Conservation (phyloP, 768 basidiomycete species). For the Trametes coccinea region DNA sequence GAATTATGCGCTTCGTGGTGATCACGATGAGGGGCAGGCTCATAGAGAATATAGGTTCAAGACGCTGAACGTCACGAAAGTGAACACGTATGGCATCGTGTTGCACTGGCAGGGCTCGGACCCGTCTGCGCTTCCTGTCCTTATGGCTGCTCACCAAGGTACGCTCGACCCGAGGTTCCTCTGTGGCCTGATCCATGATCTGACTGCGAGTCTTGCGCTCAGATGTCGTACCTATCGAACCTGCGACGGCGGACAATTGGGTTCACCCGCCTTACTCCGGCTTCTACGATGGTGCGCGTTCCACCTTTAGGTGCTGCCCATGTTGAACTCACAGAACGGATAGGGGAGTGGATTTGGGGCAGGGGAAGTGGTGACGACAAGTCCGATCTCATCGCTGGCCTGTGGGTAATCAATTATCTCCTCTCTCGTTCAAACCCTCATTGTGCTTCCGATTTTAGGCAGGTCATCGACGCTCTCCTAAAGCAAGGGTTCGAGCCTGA, state of each 20-base stretch:
- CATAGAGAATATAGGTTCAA: conserved; percentile 28
- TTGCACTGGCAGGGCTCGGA: conserved; percentile 61
- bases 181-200: neutral
- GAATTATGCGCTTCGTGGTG: neutral
- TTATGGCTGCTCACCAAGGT: conserved; percentile 58
- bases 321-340: too few species aligned
- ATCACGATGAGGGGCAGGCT: neutral
- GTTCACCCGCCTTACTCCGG: conserved; percentile 52
- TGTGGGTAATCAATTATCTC: conserved; percentile 25
- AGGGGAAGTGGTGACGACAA: conserved; percentile 40
- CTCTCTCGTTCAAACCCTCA: neutral
- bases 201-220: neutral
- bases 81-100: conserved; percentile 62
- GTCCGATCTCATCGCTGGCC: conserved; percentile 32
- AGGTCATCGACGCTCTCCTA: conserved; percentile 48
- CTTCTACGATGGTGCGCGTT: conserved; percentile 35
- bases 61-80: conserved; percentile 50
- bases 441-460: conserved; percentile 22
- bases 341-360: conserved; percentile 37
- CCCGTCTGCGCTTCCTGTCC: conserved; percentile 49
- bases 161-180: neutral
- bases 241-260: conserved; percentile 46
- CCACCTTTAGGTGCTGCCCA: too few species aligned
- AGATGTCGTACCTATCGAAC: conserved; percentile 55
- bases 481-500: conserved; percentile 46